Evolutionary conservation across 148 eudicot species (phyloP), one percentile per base, ranked within the genome.

Genomic region (Amaranthus cruentus): DNA sequence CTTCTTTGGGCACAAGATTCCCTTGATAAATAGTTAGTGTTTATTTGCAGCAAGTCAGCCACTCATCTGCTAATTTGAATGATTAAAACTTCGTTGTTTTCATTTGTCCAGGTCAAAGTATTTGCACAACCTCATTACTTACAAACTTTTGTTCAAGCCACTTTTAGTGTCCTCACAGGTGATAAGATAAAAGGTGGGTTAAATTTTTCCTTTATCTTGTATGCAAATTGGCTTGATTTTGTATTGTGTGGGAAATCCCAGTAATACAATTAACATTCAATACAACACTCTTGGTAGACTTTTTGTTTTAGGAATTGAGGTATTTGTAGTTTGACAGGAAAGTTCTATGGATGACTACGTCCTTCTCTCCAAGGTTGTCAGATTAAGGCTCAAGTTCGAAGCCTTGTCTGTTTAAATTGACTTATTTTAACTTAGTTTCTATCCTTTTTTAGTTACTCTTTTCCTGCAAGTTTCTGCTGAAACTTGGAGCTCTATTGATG

Each of bases 91-190:
- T 61, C 46, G 2, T 43, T 52, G 2, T 42, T 54, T 10, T 18
- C 18, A 18, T 18, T 18, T 18, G 64, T 75, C 57, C 77, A 85
- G 88, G 87, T 85, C 78, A 94, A 91, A 85, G 90, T 91, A 60
- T 91, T 94, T 81, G 80, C 66, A 65, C 97, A 94, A 79, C 90
- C 96, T 61, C 82, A 89, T 79, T 94, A 94, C 89, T 79, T 91
- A 85, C 77, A 94, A 55, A 94, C 89, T 70, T 94, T 94, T 85
- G 96, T 94, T 69, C 98, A 94, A 67, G 74, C 96, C 47, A 82
- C 98, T 55, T 91, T 91, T 62, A 82, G 91, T 84, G 98, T 96
- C 79, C 98, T 94, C 55, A 76, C 91, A 76, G 84, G 85, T 38
- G 93, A 91, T 8, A 89, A 85, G 80, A 85, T 94, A 55, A 80